phyloP scores from a whole-genome alignment of 2,329 filamentous ascomycete genomes.

The Phaeosphaeria sp. region DNA sequence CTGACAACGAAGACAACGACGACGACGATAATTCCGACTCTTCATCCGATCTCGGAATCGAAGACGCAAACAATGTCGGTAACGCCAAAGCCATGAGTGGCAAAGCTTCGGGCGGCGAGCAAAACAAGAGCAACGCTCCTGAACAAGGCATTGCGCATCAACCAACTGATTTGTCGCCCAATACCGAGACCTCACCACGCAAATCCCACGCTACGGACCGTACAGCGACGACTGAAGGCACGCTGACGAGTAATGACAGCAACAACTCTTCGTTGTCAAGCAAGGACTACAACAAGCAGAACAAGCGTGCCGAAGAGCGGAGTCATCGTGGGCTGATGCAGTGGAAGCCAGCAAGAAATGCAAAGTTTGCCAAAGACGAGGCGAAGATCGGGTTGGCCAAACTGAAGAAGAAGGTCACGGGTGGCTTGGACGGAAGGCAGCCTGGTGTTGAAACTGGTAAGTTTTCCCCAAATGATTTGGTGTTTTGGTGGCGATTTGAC shows the following conservation, averaged over 20 bases:
- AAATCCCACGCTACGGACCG: conserved; percentile 34
- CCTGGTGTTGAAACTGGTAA: conserved; percentile 81
- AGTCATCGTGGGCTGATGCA: conserved; percentile 94
- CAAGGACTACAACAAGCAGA: conserved; percentile 71
- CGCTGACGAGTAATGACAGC: conserved; percentile 12
- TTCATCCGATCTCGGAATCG: conserved; percentile 64
- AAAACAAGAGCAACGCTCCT: conserved; percentile 11
- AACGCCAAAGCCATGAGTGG: conserved; percentile 31
- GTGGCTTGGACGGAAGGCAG: conserved; percentile 76
- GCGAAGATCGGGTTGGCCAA: conserved; percentile 78
- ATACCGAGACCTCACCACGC: conserved; percentile 20
- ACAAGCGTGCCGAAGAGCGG: conserved; percentile 75
- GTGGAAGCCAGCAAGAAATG: conserved; percentile 88
- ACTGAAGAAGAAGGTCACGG: conserved; percentile 76
- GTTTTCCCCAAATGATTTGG: conserved; percentile 23
- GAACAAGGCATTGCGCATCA: conserved; percentile 32
- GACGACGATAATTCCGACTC: conserved; percentile 50
- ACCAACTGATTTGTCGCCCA: conserved; percentile 39
- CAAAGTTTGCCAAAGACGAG: conserved; percentile 87
- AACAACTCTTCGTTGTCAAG: conserved; percentile 27
- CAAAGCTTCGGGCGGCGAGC: conserved; percentile 17
- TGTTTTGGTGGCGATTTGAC: too few species aligned
- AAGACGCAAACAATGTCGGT: conserved; percentile 57
- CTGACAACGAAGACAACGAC: conserved; percentile 47
- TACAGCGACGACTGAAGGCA: conserved; percentile 31